These are phyloP conservation scores for Bacidia gigantensis DNA, from an alignment of 495 filamentous ascomycete genomes.

Conservation along the genomic window DNA sequence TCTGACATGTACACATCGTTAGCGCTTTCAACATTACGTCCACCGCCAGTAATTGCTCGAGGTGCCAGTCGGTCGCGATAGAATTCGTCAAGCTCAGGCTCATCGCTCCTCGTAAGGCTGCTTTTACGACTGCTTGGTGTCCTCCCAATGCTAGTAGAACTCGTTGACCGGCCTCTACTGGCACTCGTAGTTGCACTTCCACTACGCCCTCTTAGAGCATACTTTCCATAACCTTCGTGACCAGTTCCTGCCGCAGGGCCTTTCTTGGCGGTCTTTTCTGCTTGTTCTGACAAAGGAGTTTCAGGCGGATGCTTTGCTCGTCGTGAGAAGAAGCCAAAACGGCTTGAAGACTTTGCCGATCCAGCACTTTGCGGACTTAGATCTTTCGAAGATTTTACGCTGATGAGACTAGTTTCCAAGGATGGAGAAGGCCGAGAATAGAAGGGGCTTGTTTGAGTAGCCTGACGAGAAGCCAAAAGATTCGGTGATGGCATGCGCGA, in stretches of 20 bases:
- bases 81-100: constrained; percentile 50
- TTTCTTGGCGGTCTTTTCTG: constrained; percentile 49
- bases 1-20: neutral
- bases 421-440: neutral
- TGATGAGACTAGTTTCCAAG: constrained; percentile 23
- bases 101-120: constrained; percentile 37
- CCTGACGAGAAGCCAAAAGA: constrained; percentile 25
- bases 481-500: constrained; percentile 30
- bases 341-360: constrained; percentile 28
- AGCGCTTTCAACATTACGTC: constrained; percentile 37
- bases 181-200: constrained; percentile 35
- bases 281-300: constrained; percentile 32
- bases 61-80: constrained; percentile 69
- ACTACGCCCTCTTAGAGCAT: constrained; percentile 37
- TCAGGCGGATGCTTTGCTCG: constrained; percentile 54
- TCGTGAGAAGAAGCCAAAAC: constrained; percentile 67
- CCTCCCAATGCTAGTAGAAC: constrained; percentile 35
- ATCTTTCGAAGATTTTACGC: constrained; percentile 20
- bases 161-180: constrained; percentile 39
- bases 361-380: constrained; percentile 21
- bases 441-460: constrained; percentile 3
- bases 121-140: constrained; percentile 34
- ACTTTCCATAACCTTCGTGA: constrained; percentile 88
- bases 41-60: constrained; percentile 74
- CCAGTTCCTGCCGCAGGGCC: constrained; percentile 88